Evolutionary conservation across 106 monocot genomes (phyloP).

Genomic region (Dendrobium nobile): DNA sequence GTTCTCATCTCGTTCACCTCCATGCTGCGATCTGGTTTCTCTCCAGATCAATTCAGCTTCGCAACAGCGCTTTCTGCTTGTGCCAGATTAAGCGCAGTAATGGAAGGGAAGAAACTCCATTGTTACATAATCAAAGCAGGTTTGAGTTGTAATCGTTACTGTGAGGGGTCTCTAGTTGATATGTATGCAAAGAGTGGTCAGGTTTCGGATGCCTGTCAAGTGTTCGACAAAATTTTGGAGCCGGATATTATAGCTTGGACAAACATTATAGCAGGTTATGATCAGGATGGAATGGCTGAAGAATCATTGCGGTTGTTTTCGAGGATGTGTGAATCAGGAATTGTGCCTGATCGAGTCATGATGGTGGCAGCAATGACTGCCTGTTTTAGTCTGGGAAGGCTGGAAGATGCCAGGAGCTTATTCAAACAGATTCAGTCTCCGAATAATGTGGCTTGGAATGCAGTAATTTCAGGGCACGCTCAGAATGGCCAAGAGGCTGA

Average conservation of each 20-base stretch:
- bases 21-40: constrained; percentile 16
- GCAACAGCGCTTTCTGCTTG: constrained; percentile 46
- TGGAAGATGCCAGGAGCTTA: constrained; percentile 35
- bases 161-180: constrained; percentile 47
- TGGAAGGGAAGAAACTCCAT: constrained; percentile 28
- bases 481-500: constrained; percentile 44
- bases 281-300: constrained; percentile 18
- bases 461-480: constrained; percentile 48
- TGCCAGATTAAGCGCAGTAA: constrained; percentile 18
- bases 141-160: constrained; percentile 27
- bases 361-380: constrained; percentile 47
- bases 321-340: constrained; percentile 29
- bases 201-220: constrained; percentile 31
- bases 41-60: constrained; percentile 40
- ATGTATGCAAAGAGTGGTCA: constrained; percentile 49
- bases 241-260: constrained; percentile 66
- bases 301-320: constrained; percentile 44
- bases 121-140: constrained; percentile 38
- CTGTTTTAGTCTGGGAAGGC: constrained; percentile 33
- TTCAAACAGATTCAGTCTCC: constrained; percentile 32
- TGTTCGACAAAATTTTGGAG: constrained; percentile 35
- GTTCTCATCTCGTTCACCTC: constrained; percentile 22
- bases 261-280: constrained; percentile 63
- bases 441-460: constrained; percentile 50
- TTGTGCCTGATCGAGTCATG: constrained; percentile 29